Conservation (phyloP, 805 yeast species). For the Kodamaea laetipori region DNA sequence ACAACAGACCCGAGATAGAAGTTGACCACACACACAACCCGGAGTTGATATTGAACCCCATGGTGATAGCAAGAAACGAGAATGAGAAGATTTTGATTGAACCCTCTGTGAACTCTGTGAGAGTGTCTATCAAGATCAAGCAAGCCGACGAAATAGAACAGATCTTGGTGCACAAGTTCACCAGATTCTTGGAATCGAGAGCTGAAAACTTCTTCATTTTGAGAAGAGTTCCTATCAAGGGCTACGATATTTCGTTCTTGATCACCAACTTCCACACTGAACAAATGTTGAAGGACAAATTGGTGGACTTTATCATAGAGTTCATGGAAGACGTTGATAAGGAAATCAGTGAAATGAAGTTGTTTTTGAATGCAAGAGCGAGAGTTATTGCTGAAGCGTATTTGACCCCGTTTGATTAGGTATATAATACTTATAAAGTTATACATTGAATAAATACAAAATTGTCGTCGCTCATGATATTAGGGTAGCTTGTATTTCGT, state of each 20-base stretch:
- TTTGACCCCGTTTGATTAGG: slow-evolving; percentile 79
- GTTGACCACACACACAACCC: slow-evolving; percentile 69
- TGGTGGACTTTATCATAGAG: slow-evolving; percentile 95
- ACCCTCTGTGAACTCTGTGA: slow-evolving; percentile 87
- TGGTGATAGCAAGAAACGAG: slow-evolving; percentile 89
- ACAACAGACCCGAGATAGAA: slow-evolving; percentile 95
- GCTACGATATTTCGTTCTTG: slow-evolving; percentile 90
- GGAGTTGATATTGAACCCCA: slow-evolving; percentile 84
- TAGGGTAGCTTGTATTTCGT: neutral
- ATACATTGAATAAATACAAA: slow-evolving; percentile 3
- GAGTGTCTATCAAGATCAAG: slow-evolving; percentile 89
- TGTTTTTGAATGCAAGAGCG: slow-evolving; percentile 95
- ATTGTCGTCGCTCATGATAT: slow-evolving; percentile 3
- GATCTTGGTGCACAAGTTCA: slow-evolving; percentile 90
- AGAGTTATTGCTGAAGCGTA: slow-evolving; percentile 97
- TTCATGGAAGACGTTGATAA: slow-evolving; percentile 99
- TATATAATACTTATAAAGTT: neutral
- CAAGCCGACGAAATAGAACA: slow-evolving; percentile 98
- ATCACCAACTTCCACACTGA: slow-evolving; percentile 95
- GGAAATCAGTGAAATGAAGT: slow-evolving; percentile 97
- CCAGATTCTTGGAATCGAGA: slow-evolving; percentile 89
- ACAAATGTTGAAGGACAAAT: slow-evolving; percentile 90
- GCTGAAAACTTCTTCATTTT: slow-evolving; percentile 93
- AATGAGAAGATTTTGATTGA: slow-evolving; percentile 91
- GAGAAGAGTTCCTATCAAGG: slow-evolving; percentile 87